phyloP scores from a whole-genome alignment of 139 green algal species.

The Zygnema circumcarinatum region DNA sequence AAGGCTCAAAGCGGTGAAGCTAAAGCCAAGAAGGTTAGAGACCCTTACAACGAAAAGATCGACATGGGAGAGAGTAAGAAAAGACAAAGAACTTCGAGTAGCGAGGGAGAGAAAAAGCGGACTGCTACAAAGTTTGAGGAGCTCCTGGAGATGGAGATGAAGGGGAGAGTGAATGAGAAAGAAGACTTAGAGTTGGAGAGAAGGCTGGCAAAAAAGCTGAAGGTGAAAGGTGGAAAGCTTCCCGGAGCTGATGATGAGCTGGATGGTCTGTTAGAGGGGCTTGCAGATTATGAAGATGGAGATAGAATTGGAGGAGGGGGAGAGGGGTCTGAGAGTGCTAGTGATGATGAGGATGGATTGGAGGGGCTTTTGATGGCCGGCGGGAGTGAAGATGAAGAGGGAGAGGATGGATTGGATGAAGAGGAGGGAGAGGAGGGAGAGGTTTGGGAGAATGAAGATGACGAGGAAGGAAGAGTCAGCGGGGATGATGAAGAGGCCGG shows the following conservation, averaged over 20 bases:
- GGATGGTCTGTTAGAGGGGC: slow-evolving; percentile 11
- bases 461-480: background rate
- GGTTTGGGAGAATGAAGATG: slow-evolving; percentile 17
- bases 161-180: background rate
- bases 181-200: slow-evolving; percentile 34
- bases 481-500: slow-evolving; percentile 50
- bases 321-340: background rate
- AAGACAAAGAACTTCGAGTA: background rate
- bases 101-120: background rate
- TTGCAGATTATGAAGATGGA: slow-evolving; percentile 34
- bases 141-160: slow-evolving; percentile 26
- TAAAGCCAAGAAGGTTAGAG: too few species aligned
- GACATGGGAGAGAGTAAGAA: background rate
- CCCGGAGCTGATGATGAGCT: slow-evolving; percentile 5
- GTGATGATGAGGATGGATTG: slow-evolving; percentile 21
- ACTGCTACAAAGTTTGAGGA: slow-evolving; percentile 25
- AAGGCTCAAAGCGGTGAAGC: too few species aligned
- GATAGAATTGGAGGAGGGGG: slow-evolving; percentile 17
- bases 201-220: slow-evolving; percentile 23
- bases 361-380: slow-evolving; percentile 12
- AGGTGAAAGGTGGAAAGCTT: slow-evolving; percentile 27
- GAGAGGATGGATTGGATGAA: slow-evolving; percentile 22
- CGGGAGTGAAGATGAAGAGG: slow-evolving; percentile 17
- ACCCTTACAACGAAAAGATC: too few species aligned
- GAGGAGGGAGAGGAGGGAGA: slow-evolving; percentile 8